phyloP scores from a whole-genome alignment of 2,329 filamentous ascomycete genomes.

The Botrytis byssoidea region DNA sequence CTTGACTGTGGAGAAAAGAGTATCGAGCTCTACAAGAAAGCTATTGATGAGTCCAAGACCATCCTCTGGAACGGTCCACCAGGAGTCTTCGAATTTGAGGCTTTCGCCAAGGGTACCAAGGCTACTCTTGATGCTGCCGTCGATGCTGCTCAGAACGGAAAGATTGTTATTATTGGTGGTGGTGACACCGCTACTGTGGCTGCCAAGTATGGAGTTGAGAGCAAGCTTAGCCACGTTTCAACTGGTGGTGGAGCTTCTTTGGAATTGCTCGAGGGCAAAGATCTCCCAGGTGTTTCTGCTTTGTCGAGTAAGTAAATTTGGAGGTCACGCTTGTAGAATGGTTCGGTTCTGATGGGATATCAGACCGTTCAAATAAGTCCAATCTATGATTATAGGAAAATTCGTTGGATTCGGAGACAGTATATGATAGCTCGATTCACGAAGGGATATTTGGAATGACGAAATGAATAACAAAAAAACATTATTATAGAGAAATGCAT shows the following conservation, averaged over 20 bases:
- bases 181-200: slow-evolving; percentile 98
- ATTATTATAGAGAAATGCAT: slow-evolving; percentile 10
- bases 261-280: slow-evolving; percentile 97
- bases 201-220: slow-evolving; percentile 93
- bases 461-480: slow-evolving; percentile 11
- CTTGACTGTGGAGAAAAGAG: slow-evolving; percentile 92
- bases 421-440: slow-evolving; percentile 31
- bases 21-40: slow-evolving; percentile 80
- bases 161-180: slow-evolving; percentile 97
- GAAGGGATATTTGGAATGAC: slow-evolving; percentile 31
- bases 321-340: slow-evolving; percentile 1
- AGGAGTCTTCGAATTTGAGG: slow-evolving; percentile 96
- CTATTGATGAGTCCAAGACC: slow-evolving; percentile 86
- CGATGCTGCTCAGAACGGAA: slow-evolving; percentile 73
- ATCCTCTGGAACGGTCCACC: slow-evolving; percentile 99
- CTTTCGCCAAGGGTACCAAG: slow-evolving; percentile 91
- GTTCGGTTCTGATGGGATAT: slow-evolving; percentile 33
- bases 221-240: slow-evolving; percentile 96
- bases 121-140: slow-evolving; percentile 86
- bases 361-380: slow-evolving; percentile 35
- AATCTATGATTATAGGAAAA: slow-evolving; percentile 36
- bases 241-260: slow-evolving; percentile 94
- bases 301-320: slow-evolving; percentile 71
- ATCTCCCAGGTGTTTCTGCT: slow-evolving; percentile 86
- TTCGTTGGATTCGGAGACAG: slow-evolving; percentile 24